phyloP scores from a whole-genome alignment of 2,329 filamentous ascomycete species.

The Botrytis fabae region DNA sequence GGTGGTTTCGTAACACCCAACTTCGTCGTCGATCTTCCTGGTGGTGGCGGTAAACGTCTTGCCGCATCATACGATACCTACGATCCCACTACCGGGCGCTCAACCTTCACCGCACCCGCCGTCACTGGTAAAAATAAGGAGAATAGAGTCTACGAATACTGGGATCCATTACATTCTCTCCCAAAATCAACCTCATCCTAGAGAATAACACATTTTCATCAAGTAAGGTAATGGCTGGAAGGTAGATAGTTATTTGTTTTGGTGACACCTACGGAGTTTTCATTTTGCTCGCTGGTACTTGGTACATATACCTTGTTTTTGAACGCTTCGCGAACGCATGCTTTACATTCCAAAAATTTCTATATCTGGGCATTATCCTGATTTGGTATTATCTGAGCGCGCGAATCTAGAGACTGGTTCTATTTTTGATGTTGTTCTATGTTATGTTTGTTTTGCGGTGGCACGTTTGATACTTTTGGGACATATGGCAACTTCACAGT shows the following conservation, averaged over 20 bases:
- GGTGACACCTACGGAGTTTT: slow-evolving; percentile 8
- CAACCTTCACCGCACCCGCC: slow-evolving; percentile 57
- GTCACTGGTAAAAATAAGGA: slow-evolving; percentile 49
- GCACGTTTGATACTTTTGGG: background rate
- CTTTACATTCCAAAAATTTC: background rate
- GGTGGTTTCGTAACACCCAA: slow-evolving; percentile 63
- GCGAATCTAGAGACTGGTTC: background rate
- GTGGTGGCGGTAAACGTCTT: slow-evolving; percentile 62
- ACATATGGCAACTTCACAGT: slow-evolving; percentile 20
- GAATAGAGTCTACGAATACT: slow-evolving; percentile 56
- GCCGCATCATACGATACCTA: slow-evolving; percentile 56
- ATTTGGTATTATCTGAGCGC: background rate
- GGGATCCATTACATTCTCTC: slow-evolving; percentile 48
- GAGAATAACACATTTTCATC: background rate
- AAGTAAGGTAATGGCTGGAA: slow-evolving; percentile 6
- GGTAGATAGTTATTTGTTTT: slow-evolving; percentile 17
- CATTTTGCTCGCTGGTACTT: background rate
- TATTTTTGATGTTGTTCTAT: background rate
- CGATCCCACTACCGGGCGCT: slow-evolving; percentile 53
- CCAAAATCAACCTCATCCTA: background rate
- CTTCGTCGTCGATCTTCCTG: slow-evolving; percentile 64
- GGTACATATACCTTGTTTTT: background rate
- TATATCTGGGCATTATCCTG: background rate
- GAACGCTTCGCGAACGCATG: background rate
- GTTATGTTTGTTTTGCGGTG: background rate